Percentiles rank a stretch among this genome's conserved stretches.
These are phyloP conservation scores for Ceriops decandra DNA, from an alignment of 345 rosid species.

Conservation along the genomic window DNA sequence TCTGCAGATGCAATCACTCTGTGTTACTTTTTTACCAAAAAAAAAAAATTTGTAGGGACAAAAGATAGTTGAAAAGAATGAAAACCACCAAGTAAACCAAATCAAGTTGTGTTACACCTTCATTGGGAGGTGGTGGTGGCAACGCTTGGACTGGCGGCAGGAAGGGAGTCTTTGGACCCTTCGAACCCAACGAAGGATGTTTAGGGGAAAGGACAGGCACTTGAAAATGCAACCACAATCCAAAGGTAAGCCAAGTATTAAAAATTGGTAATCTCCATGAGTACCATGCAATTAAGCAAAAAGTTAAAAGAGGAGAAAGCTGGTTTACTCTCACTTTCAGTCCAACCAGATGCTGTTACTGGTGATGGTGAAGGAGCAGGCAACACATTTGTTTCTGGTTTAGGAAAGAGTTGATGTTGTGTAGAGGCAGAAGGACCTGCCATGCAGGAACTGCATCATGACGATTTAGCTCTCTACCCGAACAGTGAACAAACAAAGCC, in stretches of 20 bases:
- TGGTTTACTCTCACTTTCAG: slow-evolving; percentile 37
- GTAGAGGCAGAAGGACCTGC: slow-evolving; percentile 41
- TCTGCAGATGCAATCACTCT: slow-evolving; percentile 44
- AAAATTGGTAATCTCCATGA: neutral
- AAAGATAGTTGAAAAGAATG: slow-evolving; percentile 2
- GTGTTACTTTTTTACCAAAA: slow-evolving; percentile 13
- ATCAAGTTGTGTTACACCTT: slow-evolving; percentile 43
- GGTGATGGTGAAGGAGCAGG: slow-evolving; percentile 61
- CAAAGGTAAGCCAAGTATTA: slow-evolving; percentile 25
- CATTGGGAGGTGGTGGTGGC: slow-evolving; percentile 96
- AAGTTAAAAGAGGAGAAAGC: neutral
- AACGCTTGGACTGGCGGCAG: slow-evolving; percentile 61
- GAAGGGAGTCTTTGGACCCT: slow-evolving; percentile 52
- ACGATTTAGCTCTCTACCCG: slow-evolving; percentile 2
- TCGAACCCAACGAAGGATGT: slow-evolving; percentile 41
- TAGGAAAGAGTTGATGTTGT: slow-evolving; percentile 29
- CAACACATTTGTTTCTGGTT: slow-evolving; percentile 32
- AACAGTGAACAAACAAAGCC: slow-evolving; percentile 6
- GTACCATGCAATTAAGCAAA: neutral
- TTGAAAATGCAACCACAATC: slow-evolving; percentile 37
- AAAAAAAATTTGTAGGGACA: neutral
- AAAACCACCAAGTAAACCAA: slow-evolving; percentile 10
- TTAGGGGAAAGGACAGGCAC: slow-evolving; percentile 38
- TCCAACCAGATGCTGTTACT: slow-evolving; percentile 32
- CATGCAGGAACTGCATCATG: slow-evolving; percentile 12